Percentiles rank a stretch among this genome's conserved stretches.
phyloP scores from a whole-genome alignment of 345 rosid genomes.

The Odontarrhena argentea region DNA sequence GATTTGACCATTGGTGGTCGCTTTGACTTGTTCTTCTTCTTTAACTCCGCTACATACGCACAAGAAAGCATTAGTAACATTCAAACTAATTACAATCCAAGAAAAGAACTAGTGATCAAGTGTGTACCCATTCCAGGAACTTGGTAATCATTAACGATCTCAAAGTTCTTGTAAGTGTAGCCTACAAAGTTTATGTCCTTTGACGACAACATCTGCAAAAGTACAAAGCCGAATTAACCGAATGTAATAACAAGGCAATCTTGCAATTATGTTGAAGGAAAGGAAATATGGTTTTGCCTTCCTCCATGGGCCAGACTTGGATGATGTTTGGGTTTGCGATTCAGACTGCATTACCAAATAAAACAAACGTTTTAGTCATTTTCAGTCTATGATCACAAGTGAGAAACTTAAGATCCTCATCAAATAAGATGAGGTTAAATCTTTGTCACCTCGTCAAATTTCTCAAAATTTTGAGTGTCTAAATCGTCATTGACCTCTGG shows the following conservation, averaged over 20 bases:
- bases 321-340: constrained; percentile 45
- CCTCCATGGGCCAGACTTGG: constrained; percentile 85
- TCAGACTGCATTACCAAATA: constrained; percentile 50
- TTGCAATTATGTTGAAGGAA: constrained; percentile 1
- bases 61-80: constrained; percentile 11
- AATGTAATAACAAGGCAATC: neutral
- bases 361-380: constrained; percentile 21
- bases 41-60: constrained; percentile 64
- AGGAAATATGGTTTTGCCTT: constrained; percentile 51
- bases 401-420: constrained; percentile 2
- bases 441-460: constrained; percentile 79
- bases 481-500: constrained; percentile 94
- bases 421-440: constrained; percentile 4
- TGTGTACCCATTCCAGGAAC: constrained; percentile 82
- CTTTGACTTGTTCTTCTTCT: constrained; percentile 72
- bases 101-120: constrained; percentile 20
- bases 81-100: constrained; percentile 6
- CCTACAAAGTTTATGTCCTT: constrained; percentile 85
- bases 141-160: constrained; percentile 87
- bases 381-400: neutral
- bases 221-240: neutral
- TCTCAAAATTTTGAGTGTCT: constrained; percentile 96
- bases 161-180: constrained; percentile 87
- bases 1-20: constrained; percentile 83
- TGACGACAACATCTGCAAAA: constrained; percentile 75